Conservation (phyloP, 2,329 filamentous ascomycete genomes). For the Hymenoscyphus repandus region DNA sequence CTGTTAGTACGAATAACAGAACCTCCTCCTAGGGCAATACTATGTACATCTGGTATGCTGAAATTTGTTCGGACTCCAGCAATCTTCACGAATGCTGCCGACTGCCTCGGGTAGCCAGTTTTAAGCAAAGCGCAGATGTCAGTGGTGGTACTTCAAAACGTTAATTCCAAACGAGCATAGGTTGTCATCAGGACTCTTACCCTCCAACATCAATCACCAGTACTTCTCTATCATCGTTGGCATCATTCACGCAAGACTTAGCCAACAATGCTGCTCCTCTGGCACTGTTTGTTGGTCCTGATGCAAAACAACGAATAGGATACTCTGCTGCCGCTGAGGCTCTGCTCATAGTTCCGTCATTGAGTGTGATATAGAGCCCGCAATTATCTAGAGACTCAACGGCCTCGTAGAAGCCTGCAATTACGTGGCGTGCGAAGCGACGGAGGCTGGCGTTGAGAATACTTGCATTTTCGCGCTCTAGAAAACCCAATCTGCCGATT, state of each 20-base stretch:
- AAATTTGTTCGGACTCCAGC: slow-evolving; percentile 56
- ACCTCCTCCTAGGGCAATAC: slow-evolving; percentile 53
- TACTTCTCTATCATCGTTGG: slow-evolving; percentile 22
- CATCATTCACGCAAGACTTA: slow-evolving; percentile 12
- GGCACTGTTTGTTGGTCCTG: slow-evolving; percentile 60
- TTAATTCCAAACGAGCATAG: slow-evolving; percentile 4
- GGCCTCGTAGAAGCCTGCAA: slow-evolving; percentile 49
- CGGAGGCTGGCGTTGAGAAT: slow-evolving; percentile 61
- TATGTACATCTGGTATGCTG: slow-evolving; percentile 50
- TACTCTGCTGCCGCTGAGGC: slow-evolving; percentile 47
- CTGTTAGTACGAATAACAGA: slow-evolving; percentile 33
- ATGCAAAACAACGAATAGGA: slow-evolving; percentile 58
- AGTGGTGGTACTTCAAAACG: slow-evolving; percentile 45
- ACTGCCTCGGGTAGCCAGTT: slow-evolving; percentile 55
- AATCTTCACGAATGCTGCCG: slow-evolving; percentile 52
- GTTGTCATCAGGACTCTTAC: slow-evolving; percentile 11
- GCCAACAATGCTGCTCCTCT: slow-evolving; percentile 55
- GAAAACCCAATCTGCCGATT: slow-evolving; percentile 41
- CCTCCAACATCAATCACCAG: slow-evolving; percentile 52
- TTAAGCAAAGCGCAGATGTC: slow-evolving; percentile 54
- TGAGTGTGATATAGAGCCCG: slow-evolving; percentile 51
- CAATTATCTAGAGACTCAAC: slow-evolving; percentile 45
- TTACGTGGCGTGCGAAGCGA: slow-evolving; percentile 50
- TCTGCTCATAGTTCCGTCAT: slow-evolving; percentile 56
- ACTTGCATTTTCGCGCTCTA: slow-evolving; percentile 60